Percentiles rank a stretch among this genome's conserved stretches.
These are phyloP conservation scores for Rhynchospora pubera DNA, from an alignment of 176 grass and related monocot genomes.

Conservation along the genomic window DNA sequence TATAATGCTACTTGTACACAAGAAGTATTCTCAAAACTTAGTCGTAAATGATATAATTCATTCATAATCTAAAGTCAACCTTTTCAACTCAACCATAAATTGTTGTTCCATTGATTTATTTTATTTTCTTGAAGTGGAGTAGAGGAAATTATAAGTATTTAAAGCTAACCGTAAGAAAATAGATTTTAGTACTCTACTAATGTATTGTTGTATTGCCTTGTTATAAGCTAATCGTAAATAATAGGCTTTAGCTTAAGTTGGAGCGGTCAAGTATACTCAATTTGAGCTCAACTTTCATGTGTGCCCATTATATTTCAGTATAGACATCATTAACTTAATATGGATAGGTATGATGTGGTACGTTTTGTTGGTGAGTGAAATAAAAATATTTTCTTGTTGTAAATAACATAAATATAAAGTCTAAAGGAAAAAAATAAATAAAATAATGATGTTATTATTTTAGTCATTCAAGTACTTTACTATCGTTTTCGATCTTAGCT, in stretches of 20 bases:
- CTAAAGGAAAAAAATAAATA: no score
- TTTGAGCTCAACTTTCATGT: background rate
- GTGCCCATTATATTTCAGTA: background rate
- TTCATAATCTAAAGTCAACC: background rate
- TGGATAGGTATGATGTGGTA: background rate
- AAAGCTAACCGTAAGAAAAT: no score
- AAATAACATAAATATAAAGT: no score
- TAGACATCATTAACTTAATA: background rate
- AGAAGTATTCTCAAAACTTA: background rate
- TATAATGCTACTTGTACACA: background rate
- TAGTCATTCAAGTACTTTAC: no score
- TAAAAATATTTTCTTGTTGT: background rate
- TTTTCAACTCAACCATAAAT: background rate
- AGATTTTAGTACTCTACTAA: no score
- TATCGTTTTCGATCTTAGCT: background rate
- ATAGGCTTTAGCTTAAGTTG: background rate
- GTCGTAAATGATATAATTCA: background rate
- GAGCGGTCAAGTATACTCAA: background rate
- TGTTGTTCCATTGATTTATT: background rate
- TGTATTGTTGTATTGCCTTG: no score
- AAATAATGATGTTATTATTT: no score
- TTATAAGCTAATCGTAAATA: no score
- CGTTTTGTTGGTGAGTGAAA: background rate
- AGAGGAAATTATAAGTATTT: background rate
- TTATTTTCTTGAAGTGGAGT: background rate